Percentiles rank a stretch among this genome's conserved stretches.
phyloP scores from a whole-genome alignment of 192 early-diverging fungal genomes.

The Pilaira anomala region DNA sequence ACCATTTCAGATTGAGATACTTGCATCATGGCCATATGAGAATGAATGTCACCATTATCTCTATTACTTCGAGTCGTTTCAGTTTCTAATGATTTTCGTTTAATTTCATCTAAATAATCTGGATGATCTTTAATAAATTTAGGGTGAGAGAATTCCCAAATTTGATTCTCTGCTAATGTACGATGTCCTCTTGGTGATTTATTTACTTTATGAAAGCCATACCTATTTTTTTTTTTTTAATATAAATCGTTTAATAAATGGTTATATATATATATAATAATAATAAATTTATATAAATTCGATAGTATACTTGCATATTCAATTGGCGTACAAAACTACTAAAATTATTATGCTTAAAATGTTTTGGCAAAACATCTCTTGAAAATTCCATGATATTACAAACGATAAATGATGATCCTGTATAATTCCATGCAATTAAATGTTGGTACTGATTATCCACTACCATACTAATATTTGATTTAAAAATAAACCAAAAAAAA shows the following conservation, averaged over 20 bases:
- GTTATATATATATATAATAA: conserved; percentile 22
- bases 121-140: conserved; percentile 74
- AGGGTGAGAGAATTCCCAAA: conserved; percentile 87
- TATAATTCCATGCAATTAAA: conserved; percentile 88
- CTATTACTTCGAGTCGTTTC: conserved; percentile 57
- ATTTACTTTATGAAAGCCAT: conserved; percentile 90
- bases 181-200: conserved; percentile 82
- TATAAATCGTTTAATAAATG: neutral
- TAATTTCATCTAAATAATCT: conserved; percentile 84
- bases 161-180: conserved; percentile 85
- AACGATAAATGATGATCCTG: conserved; percentile 84
- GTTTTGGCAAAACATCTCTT: conserved; percentile 84
- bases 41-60: conserved; percentile 71
- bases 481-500: neutral
- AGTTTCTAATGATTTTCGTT: conserved; percentile 84
- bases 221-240: conserved; percentile 48
- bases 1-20: conserved; percentile 69
- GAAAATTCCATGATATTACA: conserved; percentile 88
- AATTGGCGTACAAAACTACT: conserved; percentile 85
- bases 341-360: conserved; percentile 94
- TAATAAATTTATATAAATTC: no score
- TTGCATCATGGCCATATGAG: conserved; percentile 75
- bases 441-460: conserved; percentile 82
- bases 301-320: conserved; percentile 61
- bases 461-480: conserved; percentile 59